Evolutionary conservation across 192 early-diverging fungal species (phyloP).

Genomic region (Lunasporangiospora selenospora): DNA sequence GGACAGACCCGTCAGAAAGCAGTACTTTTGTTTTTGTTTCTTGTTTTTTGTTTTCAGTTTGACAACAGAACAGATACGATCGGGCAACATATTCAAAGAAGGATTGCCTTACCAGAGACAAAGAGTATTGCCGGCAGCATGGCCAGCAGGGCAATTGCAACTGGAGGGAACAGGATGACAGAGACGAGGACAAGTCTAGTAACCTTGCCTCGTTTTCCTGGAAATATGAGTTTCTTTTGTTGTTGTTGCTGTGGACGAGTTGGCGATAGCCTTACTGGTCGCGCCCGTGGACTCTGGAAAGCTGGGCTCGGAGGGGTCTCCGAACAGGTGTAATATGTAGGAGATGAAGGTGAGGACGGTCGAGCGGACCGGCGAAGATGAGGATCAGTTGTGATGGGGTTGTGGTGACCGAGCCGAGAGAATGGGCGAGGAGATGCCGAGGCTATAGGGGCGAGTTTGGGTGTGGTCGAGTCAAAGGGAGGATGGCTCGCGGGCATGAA

Average conservation of each 20-base stretch:
- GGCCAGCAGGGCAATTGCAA: conserved; percentile 28
- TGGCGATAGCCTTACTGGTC: no score
- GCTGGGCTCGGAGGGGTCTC: neutral
- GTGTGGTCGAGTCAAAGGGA: neutral
- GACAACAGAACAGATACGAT: no score
- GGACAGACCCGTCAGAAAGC: no score
- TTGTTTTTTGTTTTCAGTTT: no score
- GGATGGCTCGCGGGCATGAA: neutral
- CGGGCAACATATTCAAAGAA: no score
- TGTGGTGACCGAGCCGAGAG: neutral
- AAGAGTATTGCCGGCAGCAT: conserved; percentile 33
- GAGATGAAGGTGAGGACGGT: neutral
- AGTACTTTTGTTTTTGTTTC: no score
- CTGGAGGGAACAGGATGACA: conserved; percentile 29
- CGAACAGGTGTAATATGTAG: neutral
- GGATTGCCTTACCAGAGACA: conserved; percentile 13
- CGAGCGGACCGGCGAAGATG: no score
- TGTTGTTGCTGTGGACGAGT: neutral
- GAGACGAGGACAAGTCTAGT: conserved; percentile 23
- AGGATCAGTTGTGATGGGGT: no score
- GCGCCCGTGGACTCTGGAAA: no score
- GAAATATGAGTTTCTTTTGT: conserved; percentile 6
- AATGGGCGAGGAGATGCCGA: neutral
- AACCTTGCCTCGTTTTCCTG: conserved; percentile 45
- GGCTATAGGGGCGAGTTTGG: neutral